Conservation (phyloP, 139 green algal species). For the Deuterostichococcus epilithicus region DNA sequence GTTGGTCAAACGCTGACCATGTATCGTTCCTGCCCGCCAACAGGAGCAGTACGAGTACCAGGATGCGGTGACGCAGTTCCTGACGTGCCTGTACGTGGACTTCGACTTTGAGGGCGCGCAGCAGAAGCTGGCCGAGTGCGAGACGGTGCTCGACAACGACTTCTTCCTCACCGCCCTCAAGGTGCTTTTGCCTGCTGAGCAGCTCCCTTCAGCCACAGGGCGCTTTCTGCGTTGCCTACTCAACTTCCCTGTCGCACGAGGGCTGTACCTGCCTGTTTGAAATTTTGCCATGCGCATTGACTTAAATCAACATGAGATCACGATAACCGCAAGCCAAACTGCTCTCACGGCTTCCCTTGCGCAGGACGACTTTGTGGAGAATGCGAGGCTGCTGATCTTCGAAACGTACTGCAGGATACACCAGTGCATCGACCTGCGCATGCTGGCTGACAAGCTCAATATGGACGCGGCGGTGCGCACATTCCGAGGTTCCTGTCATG, state of each 20-base stretch:
- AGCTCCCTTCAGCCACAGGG: no score
- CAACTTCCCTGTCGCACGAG: background rate
- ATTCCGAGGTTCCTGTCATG: background rate
- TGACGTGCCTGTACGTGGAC: slow-evolving; percentile 87
- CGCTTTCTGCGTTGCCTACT: no score
- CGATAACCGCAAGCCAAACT: no score
- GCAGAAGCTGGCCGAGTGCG: slow-evolving; percentile 83
- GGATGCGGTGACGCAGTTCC: slow-evolving; percentile 89
- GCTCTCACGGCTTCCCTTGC: no score
- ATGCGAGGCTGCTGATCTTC: slow-evolving; percentile 94
- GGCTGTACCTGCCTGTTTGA: background rate
- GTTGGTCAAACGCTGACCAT: no score
- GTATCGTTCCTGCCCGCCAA: no score
- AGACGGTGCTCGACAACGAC: slow-evolving; percentile 87
- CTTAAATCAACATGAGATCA: no score
- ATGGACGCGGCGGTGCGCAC: no score
- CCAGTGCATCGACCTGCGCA: slow-evolving; percentile 85
- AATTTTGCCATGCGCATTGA: no score
- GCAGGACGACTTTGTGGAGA: slow-evolving; percentile 90
- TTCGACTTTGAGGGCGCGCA: slow-evolving; percentile 98
- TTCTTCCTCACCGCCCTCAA: slow-evolving; percentile 89
- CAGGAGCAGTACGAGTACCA: slow-evolving; percentile 61
- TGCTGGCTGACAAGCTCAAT: slow-evolving; percentile 81
- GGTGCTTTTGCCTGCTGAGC: slow-evolving; percentile 4
- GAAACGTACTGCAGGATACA: slow-evolving; percentile 94